phyloP scores from a whole-genome alignment of 805 yeast species.

The Jamesozyma lodderae region DNA sequence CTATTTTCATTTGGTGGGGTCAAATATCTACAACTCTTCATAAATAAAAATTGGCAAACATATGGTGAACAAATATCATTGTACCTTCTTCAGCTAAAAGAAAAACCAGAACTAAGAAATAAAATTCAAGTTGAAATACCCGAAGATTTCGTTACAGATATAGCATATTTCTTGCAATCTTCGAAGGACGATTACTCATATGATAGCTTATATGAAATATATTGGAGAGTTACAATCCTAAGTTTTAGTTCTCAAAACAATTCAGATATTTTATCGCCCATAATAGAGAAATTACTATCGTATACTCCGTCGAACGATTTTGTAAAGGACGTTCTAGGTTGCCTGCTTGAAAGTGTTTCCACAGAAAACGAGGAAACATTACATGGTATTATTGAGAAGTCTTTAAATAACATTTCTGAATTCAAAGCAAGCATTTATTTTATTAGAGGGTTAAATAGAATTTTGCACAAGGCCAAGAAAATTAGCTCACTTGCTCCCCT shows the following conservation, averaged over 20 bases:
- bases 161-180: conserved; percentile 5
- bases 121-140: conserved; percentile 29
- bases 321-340: conserved; percentile 36
- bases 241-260: conserved; percentile 23
- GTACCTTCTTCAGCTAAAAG: conserved; percentile 34
- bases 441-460: conserved; percentile 29
- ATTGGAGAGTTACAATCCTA: conserved; percentile 45
- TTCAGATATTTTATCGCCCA: neutral
- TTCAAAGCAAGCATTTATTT: conserved; percentile 33
- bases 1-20: conserved; percentile 35
- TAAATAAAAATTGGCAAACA: conserved; percentile 36
- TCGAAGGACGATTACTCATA: conserved; percentile 3
- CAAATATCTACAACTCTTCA: conserved; percentile 40
- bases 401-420: conserved; percentile 19
- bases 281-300: neutral
- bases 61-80: conserved; percentile 33
- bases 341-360: conserved; percentile 30
- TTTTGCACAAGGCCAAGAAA: conserved; percentile 6
- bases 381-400: conserved; percentile 10
- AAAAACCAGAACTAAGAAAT: conserved; percentile 23
- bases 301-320: conserved; percentile 21
- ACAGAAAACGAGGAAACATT: conserved; percentile 16
- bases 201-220: conserved; percentile 31
- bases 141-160: conserved; percentile 12
- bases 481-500: neutral